These are phyloP conservation scores for Leccinum subfulvum DNA, from an alignment of 1,284 basidiomycete species.

Conservation along the genomic window DNA sequence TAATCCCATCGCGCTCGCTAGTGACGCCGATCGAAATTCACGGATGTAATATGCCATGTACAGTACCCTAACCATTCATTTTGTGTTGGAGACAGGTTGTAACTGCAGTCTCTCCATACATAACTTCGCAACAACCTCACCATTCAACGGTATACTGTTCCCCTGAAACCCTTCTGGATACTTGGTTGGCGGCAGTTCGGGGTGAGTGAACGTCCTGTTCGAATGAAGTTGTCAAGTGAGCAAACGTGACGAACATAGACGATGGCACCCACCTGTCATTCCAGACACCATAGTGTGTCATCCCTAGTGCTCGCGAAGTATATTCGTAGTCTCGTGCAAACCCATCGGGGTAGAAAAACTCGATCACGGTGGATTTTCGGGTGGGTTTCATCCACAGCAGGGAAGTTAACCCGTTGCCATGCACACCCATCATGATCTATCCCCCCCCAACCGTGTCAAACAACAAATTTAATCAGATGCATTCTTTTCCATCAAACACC, in stretches of 20 bases:
- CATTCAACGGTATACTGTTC: slow-evolving; percentile 52
- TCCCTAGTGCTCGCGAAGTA: slow-evolving; percentile 76
- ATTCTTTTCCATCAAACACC: not conserved
- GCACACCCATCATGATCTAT: not conserved
- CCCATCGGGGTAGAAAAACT: slow-evolving; percentile 84
- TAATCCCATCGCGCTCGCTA: too few relatives aligned
- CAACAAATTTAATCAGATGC: not conserved
- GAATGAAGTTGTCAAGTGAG: not conserved
- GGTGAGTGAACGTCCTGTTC: slow-evolving; percentile 50
- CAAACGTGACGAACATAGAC: not conserved
- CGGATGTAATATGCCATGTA: too few relatives aligned
- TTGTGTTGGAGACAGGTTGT: not conserved
- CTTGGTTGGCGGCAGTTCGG: slow-evolving; percentile 41
- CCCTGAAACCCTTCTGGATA: slow-evolving; percentile 59
- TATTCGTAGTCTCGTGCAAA: slow-evolving; percentile 88
- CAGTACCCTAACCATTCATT: slow-evolving; percentile 3
- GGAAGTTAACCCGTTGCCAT: slow-evolving; percentile 50
- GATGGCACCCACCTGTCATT: slow-evolving; percentile 42
- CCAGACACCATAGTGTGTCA: slow-evolving; percentile 88
- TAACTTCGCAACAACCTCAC: slow-evolving; percentile 46
- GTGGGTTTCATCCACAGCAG: slow-evolving; percentile 84
- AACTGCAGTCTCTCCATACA: slow-evolving; percentile 42
- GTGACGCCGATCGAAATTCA: too few relatives aligned
- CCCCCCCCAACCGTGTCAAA: not conserved
- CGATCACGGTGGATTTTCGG: slow-evolving; percentile 76